phyloP scores from a whole-genome alignment of 305 asterid genomes.

The Striga hermonthica region DNA sequence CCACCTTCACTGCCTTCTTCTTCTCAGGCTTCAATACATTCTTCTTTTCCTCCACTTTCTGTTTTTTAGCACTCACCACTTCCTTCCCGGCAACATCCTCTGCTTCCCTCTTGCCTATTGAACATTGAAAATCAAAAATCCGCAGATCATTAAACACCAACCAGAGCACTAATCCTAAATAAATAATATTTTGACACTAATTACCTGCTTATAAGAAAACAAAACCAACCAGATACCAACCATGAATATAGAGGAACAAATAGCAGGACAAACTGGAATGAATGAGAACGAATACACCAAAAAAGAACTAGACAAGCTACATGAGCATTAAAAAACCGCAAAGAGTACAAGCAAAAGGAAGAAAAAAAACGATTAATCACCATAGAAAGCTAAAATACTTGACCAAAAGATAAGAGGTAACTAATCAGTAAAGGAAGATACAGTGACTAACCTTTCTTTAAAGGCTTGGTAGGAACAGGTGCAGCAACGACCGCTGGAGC shows the following conservation, averaged over 20 bases:
- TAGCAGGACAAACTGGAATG: not conserved
- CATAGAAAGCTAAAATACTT: too few species aligned
- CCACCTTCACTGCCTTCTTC: not conserved
- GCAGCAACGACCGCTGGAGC: not conserved
- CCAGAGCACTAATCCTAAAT: not conserved
- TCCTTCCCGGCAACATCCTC: not conserved
- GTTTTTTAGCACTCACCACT: not conserved
- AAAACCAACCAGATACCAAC: too few species aligned
- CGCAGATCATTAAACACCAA: not conserved
- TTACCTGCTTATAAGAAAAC: too few species aligned
- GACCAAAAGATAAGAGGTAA: too few species aligned
- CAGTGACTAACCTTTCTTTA: not conserved
- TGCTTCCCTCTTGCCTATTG: slow-evolving; percentile 3
- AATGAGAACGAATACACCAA: not conserved
- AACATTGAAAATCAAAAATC: not conserved
- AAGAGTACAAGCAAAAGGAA: not conserved
- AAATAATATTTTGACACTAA: not conserved
- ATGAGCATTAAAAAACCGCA: not conserved
- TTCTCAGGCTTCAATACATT: not conserved
- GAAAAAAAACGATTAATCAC: too few species aligned
- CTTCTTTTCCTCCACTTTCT: not conserved
- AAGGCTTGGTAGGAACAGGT: not conserved
- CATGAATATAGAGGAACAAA: too few species aligned
- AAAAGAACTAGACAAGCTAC: not conserved
- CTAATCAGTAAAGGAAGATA: too few species aligned